A percentile compares a stretch with the other conserved stretches of the same genome.
phyloP scores from a whole-genome alignment of 225 moss, liverwort and hornwort genomes.

The Pseudoscleropodium purum region DNA sequence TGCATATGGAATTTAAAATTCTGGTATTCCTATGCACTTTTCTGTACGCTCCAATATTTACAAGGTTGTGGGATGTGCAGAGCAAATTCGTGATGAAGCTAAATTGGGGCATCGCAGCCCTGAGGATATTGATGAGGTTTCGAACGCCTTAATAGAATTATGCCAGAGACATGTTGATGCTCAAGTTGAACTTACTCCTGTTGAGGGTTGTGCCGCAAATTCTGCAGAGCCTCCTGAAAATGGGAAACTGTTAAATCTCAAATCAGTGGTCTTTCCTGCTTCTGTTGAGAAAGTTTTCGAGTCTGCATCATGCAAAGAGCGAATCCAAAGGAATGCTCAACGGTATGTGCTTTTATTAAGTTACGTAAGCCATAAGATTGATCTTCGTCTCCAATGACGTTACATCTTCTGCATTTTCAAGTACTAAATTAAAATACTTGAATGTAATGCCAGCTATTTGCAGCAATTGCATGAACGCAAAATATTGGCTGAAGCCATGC shows the following conservation, averaged over 20 bases:
- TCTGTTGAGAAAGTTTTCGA: slow-evolving; percentile 14
- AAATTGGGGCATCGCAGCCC: slow-evolving; percentile 23
- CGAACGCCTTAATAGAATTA: slow-evolving; percentile 12
- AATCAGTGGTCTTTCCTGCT: slow-evolving; percentile 2
- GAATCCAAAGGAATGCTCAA: slow-evolving; percentile 13
- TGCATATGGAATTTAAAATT: neutral
- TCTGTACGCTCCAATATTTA: neutral
- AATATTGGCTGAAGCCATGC: slow-evolving; percentile 20
- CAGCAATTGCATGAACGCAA: slow-evolving; percentile 42
- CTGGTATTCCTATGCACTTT: neutral
- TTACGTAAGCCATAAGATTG: neutral
- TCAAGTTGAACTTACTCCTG: neutral
- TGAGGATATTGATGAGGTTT: slow-evolving; percentile 35
- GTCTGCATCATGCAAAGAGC: slow-evolving; percentile 14
- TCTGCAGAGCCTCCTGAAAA: neutral
- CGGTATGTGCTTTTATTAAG: slow-evolving; percentile 1
- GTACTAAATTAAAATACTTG: neutral
- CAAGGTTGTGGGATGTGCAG: slow-evolving; percentile 12
- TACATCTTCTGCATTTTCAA: neutral
- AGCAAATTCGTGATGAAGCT: slow-evolving; percentile 46
- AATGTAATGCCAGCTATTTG: slow-evolving; percentile 28
- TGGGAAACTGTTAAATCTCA: neutral
- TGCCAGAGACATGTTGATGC: slow-evolving; percentile 9
- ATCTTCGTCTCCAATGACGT: neutral
- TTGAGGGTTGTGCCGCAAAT: neutral